Evolutionary conservation across 441 rosid species (phyloP).

Genomic region (Adansonia grandidieri): DNA sequence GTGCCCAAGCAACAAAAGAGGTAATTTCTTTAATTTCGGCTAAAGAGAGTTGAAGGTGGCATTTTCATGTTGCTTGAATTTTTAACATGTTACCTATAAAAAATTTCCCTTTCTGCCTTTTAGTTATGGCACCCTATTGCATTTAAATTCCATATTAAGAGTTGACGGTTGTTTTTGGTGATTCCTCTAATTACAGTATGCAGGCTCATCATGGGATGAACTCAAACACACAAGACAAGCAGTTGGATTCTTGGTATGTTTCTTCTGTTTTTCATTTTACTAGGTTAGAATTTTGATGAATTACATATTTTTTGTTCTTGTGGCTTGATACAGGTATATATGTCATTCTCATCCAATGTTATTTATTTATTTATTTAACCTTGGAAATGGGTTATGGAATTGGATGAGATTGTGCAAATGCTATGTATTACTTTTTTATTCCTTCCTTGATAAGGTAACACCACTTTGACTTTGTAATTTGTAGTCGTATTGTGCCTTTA

Average conservation of each 20-base stretch:
- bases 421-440: neutral
- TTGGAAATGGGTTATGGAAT: neutral
- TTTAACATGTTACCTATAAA: neutral
- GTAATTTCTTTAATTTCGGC: constrained; percentile 33
- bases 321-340: neutral
- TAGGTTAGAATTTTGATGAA: neutral
- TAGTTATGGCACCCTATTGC: neutral
- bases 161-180: constrained; percentile 19
- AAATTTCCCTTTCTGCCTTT: neutral
- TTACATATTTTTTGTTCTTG: neutral
- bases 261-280: constrained; percentile 13
- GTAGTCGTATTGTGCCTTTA: neutral
- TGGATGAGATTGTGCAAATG: neutral
- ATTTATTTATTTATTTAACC: neutral
- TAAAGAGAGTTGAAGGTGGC: neutral
- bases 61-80: constrained; percentile 1
- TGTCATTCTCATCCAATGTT: neutral
- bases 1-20: constrained; percentile 60
- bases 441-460: neutral
- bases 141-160: neutral
- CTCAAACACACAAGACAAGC: constrained; percentile 77
- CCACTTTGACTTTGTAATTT: neutral
- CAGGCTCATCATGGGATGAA: constrained; percentile 73
- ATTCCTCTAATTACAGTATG: constrained; percentile 46
- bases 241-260: constrained; percentile 66